phyloP scores from a whole-genome alignment of 768 basidiomycete species.

The Coprinopsis sp. region DNA sequence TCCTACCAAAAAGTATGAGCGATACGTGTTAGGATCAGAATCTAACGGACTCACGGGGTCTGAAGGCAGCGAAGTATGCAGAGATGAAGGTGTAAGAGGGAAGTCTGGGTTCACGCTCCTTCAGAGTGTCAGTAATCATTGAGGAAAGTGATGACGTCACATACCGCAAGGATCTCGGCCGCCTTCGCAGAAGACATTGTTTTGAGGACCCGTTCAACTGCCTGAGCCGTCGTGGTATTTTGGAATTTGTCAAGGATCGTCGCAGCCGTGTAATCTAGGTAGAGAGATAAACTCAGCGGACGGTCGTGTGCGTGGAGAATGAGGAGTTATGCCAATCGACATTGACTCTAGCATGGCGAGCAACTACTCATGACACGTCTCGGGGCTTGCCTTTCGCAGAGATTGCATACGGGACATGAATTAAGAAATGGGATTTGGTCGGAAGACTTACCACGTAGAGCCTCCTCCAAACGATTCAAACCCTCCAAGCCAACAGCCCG shows the following conservation, averaged over 20 bases:
- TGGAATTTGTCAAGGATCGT: constrained; percentile 93
- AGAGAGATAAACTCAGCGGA: not conserved
- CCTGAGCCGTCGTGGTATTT: constrained; percentile 68
- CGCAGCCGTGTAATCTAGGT: constrained; percentile 88
- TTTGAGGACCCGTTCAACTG: constrained; percentile 92
- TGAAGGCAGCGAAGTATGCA: constrained; percentile 96
- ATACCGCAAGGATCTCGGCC: constrained; percentile 62
- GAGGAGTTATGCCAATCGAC: too few species aligned
- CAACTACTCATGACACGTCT: too few species aligned
- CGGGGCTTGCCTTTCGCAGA: too few species aligned
- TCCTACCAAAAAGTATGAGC: constrained; percentile 33
- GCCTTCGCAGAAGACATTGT: constrained; percentile 72
- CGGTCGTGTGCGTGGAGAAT: too few species aligned
- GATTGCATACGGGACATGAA: too few species aligned
- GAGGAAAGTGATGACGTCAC: constrained; percentile 17
- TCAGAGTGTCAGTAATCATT: not conserved
- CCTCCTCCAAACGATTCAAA: constrained; percentile 67
- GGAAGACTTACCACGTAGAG: constrained; percentile 62
- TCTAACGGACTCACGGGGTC: constrained; percentile 56
- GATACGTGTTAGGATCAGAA: not conserved
- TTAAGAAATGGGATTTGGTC: not conserved
- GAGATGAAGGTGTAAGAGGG: constrained; percentile 91
- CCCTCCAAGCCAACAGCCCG: constrained; percentile 82
- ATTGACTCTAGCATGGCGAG: too few species aligned
- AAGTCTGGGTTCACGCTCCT: constrained; percentile 75